Conservation (phyloP, 2,329 filamentous ascomycete genomes). For the Fusarium compactum region DNA sequence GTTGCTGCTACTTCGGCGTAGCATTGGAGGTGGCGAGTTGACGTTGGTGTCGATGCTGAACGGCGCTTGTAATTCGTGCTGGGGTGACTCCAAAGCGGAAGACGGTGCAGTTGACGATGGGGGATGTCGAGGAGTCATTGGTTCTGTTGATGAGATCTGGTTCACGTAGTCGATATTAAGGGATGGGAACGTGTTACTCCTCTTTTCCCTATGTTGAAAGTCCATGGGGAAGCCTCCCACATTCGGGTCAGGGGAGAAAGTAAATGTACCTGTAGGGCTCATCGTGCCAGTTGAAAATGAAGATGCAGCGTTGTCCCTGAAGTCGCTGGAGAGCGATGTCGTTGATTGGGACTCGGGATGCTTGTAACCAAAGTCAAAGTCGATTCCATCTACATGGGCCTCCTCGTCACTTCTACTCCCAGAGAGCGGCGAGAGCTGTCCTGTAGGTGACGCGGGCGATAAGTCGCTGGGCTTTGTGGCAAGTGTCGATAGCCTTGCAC, state of each 20-base stretch:
- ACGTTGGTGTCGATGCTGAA: constrained; percentile 61
- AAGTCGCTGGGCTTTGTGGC: constrained; percentile 52
- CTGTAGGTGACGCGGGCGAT: constrained; percentile 79
- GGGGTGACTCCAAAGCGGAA: constrained; percentile 65
- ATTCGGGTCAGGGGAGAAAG: constrained; percentile 80
- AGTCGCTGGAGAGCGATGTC: constrained; percentile 51
- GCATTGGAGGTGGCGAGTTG: constrained; percentile 51
- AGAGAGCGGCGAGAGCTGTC: constrained; percentile 75
- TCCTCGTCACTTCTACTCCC: constrained; percentile 78
- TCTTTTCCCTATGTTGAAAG: constrained; percentile 74
- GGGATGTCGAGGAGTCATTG: constrained; percentile 64
- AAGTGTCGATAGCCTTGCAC: constrained; percentile 67
- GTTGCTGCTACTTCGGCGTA: constrained; percentile 53
- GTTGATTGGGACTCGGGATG: constrained; percentile 53
- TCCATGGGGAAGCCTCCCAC: constrained; percentile 71
- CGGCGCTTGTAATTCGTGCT: constrained; percentile 59
- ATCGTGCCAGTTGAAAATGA: constrained; percentile 79
- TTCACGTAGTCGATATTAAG: constrained; percentile 71
- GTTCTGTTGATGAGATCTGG: constrained; percentile 56
- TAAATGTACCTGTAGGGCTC: constrained; percentile 80
- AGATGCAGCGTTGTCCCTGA: constrained; percentile 56
- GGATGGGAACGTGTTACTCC: constrained; percentile 88
- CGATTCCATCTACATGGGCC: constrained; percentile 60
- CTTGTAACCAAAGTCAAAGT: constrained; percentile 52
- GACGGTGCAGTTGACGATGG: constrained; percentile 62